Conservation (phyloP, 495 filamentous ascomycete genomes). For the Penicillium bovifimosum region DNA sequence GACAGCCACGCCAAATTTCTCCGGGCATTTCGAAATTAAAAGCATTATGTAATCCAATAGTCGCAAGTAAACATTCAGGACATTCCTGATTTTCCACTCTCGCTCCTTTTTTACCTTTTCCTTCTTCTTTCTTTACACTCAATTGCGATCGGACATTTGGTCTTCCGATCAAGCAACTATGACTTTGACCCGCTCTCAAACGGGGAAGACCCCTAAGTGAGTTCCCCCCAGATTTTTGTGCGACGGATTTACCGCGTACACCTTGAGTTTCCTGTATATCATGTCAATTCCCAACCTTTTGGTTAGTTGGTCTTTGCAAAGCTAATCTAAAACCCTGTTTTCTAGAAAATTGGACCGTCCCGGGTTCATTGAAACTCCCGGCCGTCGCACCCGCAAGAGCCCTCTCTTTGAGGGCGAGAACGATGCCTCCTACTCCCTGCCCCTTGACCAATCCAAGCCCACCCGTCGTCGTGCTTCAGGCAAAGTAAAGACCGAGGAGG, state of each 20-base stretch:
- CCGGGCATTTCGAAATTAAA: conserved; percentile 1
- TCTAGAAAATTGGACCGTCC: conserved; percentile 52
- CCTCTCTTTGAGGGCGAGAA: conserved; percentile 28
- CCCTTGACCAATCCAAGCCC: conserved; percentile 25
- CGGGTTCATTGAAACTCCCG: conserved; percentile 54
- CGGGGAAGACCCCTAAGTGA: conserved; percentile 48
- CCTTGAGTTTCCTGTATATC: conserved; percentile 8
- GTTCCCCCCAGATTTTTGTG: conserved; percentile 14
- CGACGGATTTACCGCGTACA: conserved; percentile 11
- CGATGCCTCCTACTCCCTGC: conserved; percentile 29
- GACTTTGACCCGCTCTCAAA: conserved; percentile 46
- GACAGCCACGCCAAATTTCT: too few relatives aligned
- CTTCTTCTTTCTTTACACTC: conserved; percentile 5
- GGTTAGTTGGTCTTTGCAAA: background rate
- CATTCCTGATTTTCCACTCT: conserved; percentile 18
- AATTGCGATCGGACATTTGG: conserved; percentile 17
- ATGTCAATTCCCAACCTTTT: background rate
- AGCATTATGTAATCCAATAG: conserved; percentile 10
- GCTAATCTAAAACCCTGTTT: conserved; percentile 5
- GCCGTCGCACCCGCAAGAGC: conserved; percentile 43
- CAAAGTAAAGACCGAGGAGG: conserved; percentile 32
- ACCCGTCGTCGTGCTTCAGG: conserved; percentile 32
- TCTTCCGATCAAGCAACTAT: conserved; percentile 29
- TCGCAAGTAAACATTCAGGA: conserved; percentile 23
- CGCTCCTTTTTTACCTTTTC: conserved; percentile 13